Evolutionary conservation across 257 asterid species (phyloP).

Genomic region (Nicotiana paniculata): DNA sequence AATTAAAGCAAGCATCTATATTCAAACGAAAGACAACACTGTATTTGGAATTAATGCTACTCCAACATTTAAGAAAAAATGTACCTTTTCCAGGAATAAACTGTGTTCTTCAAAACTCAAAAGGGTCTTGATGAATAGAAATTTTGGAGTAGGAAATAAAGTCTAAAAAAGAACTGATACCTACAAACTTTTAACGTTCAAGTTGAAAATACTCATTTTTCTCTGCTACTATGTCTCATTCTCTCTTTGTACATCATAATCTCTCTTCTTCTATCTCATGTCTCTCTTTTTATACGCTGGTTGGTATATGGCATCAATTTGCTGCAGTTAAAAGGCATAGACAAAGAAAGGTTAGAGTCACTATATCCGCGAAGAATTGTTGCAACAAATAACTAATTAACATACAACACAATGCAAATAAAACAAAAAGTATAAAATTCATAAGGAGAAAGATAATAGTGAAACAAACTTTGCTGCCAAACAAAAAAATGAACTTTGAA

Average conservation of each 20-base stretch:
- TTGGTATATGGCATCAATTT: neutral
- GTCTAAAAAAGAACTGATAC: neutral
- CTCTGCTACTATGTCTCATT: neutral
- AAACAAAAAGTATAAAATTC: neutral
- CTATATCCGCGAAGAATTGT: neutral
- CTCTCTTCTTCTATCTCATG: neutral
- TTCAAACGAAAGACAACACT: neutral
- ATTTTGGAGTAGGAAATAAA: neutral
- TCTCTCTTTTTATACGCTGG: constrained; percentile 1
- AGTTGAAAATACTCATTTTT: neutral
- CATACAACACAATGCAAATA: neutral
- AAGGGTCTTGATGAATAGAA: neutral
- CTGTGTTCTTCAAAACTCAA: constrained; percentile 4
- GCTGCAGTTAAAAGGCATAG: constrained; percentile 10
- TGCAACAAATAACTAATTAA: neutral
- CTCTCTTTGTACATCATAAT: neutral
- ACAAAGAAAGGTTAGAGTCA: neutral
- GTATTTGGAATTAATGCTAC: neutral
- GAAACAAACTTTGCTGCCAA: neutral
- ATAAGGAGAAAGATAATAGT: neutral
- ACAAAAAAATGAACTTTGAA: neutral
- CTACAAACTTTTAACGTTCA: neutral
- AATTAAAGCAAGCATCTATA: neutral
- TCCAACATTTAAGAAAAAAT: constrained; percentile 3
- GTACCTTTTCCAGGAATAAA: neutral